These are phyloP conservation scores for Apiotrichum mycotoxinovorans DNA, from an alignment of 1,284 basidiomycete genomes.

Conservation along the genomic window DNA sequence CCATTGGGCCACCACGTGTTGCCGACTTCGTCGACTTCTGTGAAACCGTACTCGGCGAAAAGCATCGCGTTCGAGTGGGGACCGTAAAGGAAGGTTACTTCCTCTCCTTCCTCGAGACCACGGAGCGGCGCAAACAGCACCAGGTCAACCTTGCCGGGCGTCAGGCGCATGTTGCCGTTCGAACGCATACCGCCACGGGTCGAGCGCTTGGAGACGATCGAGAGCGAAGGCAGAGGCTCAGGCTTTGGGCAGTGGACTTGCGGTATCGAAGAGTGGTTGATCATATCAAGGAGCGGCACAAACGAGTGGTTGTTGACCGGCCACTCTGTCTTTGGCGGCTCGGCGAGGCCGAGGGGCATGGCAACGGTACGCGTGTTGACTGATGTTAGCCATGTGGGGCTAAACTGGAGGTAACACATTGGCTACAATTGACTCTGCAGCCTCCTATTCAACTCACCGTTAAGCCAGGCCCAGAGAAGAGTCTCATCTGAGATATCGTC, in stretches of 20 bases:
- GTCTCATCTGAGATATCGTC: slow-evolving; percentile 44
- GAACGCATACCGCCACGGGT: slow-evolving; percentile 33
- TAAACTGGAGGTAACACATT: too few species aligned
- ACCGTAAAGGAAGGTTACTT: slow-evolving; percentile 73
- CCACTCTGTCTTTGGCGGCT: slow-evolving; percentile 48
- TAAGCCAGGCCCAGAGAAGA: slow-evolving; percentile 83
- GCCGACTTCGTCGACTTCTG: slow-evolving; percentile 50
- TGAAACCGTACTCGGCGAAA: slow-evolving; percentile 82
- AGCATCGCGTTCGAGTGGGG: slow-evolving; percentile 66
- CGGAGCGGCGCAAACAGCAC: slow-evolving; percentile 57
- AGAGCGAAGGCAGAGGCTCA: slow-evolving; percentile 23
- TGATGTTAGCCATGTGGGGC: slow-evolving; percentile 39
- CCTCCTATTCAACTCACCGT: slow-evolving; percentile 54
- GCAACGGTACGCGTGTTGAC: slow-evolving; percentile 85
- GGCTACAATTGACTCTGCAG: too few species aligned
- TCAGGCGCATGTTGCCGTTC: slow-evolving; percentile 46
- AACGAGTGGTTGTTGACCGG: slow-evolving; percentile 67
- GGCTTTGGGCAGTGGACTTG: slow-evolving; percentile 24
- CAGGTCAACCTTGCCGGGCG: slow-evolving; percentile 52
- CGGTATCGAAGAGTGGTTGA: slow-evolving; percentile 62
- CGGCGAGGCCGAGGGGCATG: slow-evolving; percentile 61
- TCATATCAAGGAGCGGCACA: slow-evolving; percentile 79
- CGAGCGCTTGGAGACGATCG: slow-evolving; percentile 3
- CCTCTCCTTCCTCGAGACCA: slow-evolving; percentile 55
- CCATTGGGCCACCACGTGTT: slow-evolving; percentile 17